Conservation (phyloP, 208 protist species). For the Leptomonas pyrrhocoris region DNA sequence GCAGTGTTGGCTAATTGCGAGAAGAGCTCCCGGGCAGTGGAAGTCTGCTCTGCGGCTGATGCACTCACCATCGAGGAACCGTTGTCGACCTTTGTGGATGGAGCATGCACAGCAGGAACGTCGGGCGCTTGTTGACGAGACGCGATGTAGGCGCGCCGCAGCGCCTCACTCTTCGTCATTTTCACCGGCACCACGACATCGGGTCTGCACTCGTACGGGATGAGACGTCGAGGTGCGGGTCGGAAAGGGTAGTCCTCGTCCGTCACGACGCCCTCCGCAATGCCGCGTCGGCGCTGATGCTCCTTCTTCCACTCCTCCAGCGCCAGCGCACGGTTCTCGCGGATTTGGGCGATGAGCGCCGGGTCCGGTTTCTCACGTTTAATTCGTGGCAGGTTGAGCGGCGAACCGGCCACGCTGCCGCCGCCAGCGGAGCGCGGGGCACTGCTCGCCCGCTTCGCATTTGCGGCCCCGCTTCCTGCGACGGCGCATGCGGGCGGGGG, state of each 20-base stretch:
- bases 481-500: conserved; percentile 15
- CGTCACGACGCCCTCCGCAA: conserved; percentile 32
- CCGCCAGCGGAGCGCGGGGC: neutral
- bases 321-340: conserved; percentile 43
- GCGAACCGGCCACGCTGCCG: conserved; percentile 19
- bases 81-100: neutral
- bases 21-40: conserved; percentile 28
- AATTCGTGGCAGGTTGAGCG: conserved; percentile 18
- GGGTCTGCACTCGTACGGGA: conserved; percentile 74
- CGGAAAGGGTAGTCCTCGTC: conserved; percentile 52
- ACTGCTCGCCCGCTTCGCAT: conserved; percentile 29
- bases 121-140: neutral
- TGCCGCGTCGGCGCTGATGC: conserved; percentile 28
- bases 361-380: conserved; percentile 55
- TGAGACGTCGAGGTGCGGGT: conserved; percentile 58
- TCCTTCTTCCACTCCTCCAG: conserved; percentile 48
- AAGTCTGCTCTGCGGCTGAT: neutral
- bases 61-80: neutral
- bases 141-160: conserved; percentile 54
- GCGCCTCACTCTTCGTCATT: conserved; percentile 51
- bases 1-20: neutral
- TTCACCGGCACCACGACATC: conserved; percentile 64
- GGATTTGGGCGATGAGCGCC: conserved; percentile 42
- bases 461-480: neutral
- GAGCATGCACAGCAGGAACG: neutral